phyloP scores from a whole-genome alignment of 371 early-diverging fungal genomes.

The Batkoa obscura region DNA sequence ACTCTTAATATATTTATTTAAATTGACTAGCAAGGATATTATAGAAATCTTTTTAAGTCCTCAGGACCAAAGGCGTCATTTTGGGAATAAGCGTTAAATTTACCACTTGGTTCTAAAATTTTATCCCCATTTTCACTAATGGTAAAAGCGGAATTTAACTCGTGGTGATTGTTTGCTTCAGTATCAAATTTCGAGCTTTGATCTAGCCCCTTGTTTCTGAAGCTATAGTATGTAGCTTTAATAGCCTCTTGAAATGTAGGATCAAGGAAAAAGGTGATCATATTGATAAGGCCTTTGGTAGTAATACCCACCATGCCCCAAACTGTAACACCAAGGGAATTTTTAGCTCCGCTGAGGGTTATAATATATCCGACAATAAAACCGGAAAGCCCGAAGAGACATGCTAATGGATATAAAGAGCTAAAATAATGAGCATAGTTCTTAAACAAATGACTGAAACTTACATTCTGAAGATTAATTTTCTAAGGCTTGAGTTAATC shows the following conservation, averaged over 20 bases:
- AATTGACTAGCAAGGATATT: too few species aligned
- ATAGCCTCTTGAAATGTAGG: neutral
- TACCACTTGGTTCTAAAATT: too few species aligned
- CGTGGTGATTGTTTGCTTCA: too few species aligned
- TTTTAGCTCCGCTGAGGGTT: neutral
- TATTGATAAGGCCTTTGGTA: neutral
- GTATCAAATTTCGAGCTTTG: too few species aligned
- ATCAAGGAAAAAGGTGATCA: neutral
- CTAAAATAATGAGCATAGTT: neutral
- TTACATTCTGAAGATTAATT: neutral
- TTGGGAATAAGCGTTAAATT: too few species aligned
- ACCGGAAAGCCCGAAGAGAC: neutral
- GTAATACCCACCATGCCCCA: neutral
- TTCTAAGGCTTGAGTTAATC: neutral
- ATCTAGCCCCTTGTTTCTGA: too few species aligned
- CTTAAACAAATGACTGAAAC: neutral
- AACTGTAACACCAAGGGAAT: neutral
- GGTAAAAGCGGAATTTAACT: too few species aligned
- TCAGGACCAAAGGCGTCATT: too few species aligned
- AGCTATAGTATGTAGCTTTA: neutral
- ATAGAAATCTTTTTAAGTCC: too few species aligned
- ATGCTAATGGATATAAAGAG: neutral
- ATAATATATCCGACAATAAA: neutral
- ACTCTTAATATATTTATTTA: too few species aligned
- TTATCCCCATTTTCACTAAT: too few species aligned